phyloP scores from a whole-genome alignment of 805 yeast genomes.

The Yamadazyma nakazawae region DNA sequence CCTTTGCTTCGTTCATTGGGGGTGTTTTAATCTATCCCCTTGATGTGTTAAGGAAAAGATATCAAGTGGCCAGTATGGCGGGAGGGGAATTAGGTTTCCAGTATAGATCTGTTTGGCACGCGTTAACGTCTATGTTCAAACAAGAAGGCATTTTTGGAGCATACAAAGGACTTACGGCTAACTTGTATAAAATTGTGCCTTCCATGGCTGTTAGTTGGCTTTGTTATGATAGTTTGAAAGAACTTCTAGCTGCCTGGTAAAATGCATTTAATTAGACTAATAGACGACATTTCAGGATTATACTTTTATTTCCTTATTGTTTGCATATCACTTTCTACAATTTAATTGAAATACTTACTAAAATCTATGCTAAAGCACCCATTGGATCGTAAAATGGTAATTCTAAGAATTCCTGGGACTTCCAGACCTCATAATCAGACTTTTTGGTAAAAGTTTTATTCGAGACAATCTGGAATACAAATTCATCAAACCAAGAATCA shows the following conservation, averaged over 20 bases:
- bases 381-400: constrained; percentile 43
- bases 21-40: constrained; percentile 90
- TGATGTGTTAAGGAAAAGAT: constrained; percentile 82
- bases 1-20: constrained; percentile 82
- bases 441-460: constrained; percentile 34
- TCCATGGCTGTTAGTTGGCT: constrained; percentile 96
- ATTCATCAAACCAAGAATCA: constrained; percentile 43
- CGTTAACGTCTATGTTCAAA: constrained; percentile 62
- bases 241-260: constrained; percentile 28
- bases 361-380: constrained; percentile 39
- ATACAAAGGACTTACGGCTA: constrained; percentile 74
- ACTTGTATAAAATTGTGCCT: constrained; percentile 86
- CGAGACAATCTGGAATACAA: constrained; percentile 41
- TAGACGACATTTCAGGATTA: neutral
- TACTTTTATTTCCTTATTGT: neutral
- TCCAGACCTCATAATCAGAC: constrained; percentile 34
- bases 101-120: constrained; percentile 74
- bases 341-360: neutral
- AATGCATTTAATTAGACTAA: too few species aligned
- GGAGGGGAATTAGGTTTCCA: constrained; percentile 75
- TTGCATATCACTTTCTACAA: too few species aligned
- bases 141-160: constrained; percentile 73
- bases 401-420: constrained; percentile 26
- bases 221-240: constrained; percentile 71
- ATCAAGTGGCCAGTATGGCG: constrained; percentile 86